Evolutionary conservation across 1,284 basidiomycete genomes (phyloP).

Genomic region (Phellopilus nigrolimitatus): DNA sequence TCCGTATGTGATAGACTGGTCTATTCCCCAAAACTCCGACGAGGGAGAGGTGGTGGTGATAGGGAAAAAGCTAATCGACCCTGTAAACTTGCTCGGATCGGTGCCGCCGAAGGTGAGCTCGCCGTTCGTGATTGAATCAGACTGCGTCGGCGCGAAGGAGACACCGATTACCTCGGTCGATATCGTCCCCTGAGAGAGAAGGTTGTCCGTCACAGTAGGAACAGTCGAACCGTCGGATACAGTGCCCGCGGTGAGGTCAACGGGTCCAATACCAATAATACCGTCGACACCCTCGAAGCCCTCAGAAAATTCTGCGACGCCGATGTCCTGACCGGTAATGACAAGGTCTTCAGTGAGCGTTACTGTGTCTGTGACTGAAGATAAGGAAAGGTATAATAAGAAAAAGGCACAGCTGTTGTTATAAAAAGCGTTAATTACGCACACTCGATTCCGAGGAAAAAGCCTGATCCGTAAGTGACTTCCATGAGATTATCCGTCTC

Average conservation of each 20-base stretch:
- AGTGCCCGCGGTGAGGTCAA: slow-evolving; percentile 24
- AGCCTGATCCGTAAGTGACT: slow-evolving; percentile 21
- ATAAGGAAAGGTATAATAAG: not conserved
- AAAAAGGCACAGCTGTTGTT: not conserved
- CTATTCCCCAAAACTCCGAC: slow-evolving; percentile 32
- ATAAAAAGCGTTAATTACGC: not conserved
- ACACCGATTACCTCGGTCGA: slow-evolving; percentile 23
- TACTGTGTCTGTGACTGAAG: slow-evolving; percentile 20
- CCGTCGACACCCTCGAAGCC: slow-evolving; percentile 23
- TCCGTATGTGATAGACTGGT: slow-evolving; percentile 30
- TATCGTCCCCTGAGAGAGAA: slow-evolving; percentile 23
- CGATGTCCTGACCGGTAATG: slow-evolving; percentile 22
- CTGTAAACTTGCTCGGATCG: slow-evolving; percentile 23
- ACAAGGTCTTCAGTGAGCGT: slow-evolving; percentile 19
- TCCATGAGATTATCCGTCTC: slow-evolving; percentile 15
- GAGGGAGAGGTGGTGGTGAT: slow-evolving; percentile 26
- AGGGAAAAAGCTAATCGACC: slow-evolving; percentile 13
- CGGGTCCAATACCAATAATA: slow-evolving; percentile 24
- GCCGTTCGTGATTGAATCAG: slow-evolving; percentile 21
- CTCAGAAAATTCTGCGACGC: slow-evolving; percentile 19
- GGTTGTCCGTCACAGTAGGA: slow-evolving; percentile 27
- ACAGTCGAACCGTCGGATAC: slow-evolving; percentile 18
- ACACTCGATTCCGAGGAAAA: slow-evolving; percentile 21
- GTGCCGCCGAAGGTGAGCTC: slow-evolving; percentile 25
- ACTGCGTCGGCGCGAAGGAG: slow-evolving; percentile 24